Evolutionary conservation across 108 stramenopile species (phyloP).

Genomic region (Heterococcus sp.): DNA sequence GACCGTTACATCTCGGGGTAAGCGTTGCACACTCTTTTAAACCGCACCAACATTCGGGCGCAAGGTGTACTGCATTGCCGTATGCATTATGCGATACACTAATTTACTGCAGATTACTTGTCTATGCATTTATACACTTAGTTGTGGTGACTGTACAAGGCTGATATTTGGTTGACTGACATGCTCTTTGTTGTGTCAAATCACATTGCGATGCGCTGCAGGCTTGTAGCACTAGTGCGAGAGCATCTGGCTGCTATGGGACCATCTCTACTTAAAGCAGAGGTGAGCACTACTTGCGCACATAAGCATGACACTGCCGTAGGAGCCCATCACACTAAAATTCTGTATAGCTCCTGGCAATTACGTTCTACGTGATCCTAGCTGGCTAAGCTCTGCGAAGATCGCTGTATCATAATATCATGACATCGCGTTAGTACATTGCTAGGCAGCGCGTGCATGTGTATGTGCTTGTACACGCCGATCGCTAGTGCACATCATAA

Average conservation of each 20-base stretch:
- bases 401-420: no score
- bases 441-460: no score
- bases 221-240: not conserved
- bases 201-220: not conserved
- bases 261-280: not conserved
- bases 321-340: no score
- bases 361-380: no score
- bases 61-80: not conserved
- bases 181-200: not conserved
- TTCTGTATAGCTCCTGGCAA: no score
- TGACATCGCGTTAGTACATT: no score
- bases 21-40: no score
- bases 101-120: not conserved
- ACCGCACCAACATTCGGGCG: not conserved
- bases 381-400: no score
- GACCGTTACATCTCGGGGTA: not conserved
- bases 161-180: not conserved
- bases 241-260: not conserved
- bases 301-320: no score
- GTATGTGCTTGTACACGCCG: no score
- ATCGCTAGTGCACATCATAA: no score
- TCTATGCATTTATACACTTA: not conserved
- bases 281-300: no score
- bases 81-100: not conserved
- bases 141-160: not conserved